Base-by-base conservation (phyloP, 306 rosid species). In the Crotalaria pallida region DNA sequence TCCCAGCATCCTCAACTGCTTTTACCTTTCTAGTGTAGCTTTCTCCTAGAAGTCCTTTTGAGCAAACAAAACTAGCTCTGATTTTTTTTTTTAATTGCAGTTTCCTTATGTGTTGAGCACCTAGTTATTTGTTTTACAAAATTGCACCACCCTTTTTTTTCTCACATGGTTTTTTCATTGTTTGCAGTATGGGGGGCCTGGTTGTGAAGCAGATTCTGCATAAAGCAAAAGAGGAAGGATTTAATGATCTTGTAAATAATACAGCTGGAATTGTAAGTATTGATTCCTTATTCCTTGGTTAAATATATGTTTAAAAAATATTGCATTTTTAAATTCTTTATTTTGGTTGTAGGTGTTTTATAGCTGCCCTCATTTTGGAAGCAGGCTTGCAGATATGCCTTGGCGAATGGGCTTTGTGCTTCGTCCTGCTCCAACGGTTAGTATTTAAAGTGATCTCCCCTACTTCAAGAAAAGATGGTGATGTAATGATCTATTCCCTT, bases 341-440 rank as follows among this genome's bases (percentile, higher is more conserved):
- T 34, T 71, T 56, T 75, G 80, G 50, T 56, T 80, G 81, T 79
- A 94, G 99, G 91, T 91, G 76, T 94, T 90, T 84, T 94, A 94
- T 64, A 91, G 99, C 85, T 94, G 99, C 82, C 99, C 99, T 23
- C 99, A 94, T 81, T 94, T 91, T 59, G 99, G 99, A 68, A 94
- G 99, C 92, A 94, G 86, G 83, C 92, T 94, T 51, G 99, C 99
- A 52, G 99, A 94, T 71, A 87, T 90, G 94, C 99, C 99, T 57
- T 90, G 92, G 99, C 86, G 87, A 81, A 90, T 94, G 96, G 99
- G 99, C 57, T 65, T 90, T 65, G 92, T 94, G 26, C 85, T 94
- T 72, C 96, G 96, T 51, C 96, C 97, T 65, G 92, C 97, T 64
- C 97, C 92, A 22, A 79, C 89, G 29, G 99, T 94, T 58, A 94